Evolutionary conservation across 805 yeast genomes (phyloP).

Genomic region (Candida chilensis): DNA sequence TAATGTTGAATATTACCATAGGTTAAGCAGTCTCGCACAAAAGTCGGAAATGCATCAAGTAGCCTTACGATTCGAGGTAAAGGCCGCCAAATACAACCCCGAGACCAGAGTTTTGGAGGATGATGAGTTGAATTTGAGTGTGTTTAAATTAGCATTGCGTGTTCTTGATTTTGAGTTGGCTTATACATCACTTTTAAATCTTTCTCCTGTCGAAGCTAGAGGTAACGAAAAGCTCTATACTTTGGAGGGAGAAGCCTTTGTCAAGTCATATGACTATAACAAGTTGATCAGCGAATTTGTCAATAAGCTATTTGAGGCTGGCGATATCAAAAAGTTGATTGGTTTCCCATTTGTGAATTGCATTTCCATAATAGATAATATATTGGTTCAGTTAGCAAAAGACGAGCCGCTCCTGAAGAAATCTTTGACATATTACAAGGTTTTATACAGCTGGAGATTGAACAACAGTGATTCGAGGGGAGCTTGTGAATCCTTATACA

Average conservation of each 20-base stretch:
- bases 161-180: conserved; percentile 1
- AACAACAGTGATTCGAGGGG: conserved; percentile 42
- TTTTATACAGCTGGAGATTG: conserved; percentile 41
- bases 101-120: neutral
- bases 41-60: neutral
- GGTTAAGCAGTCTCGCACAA: neutral
- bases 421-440: conserved; percentile 34
- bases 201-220: neutral
- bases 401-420: conserved; percentile 10
- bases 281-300: conserved; percentile 13
- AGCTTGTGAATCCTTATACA: conserved; percentile 24
- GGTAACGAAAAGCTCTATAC: neutral
- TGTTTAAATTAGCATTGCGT: neutral
- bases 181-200: neutral
- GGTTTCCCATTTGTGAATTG: conserved; percentile 34
- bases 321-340: conserved; percentile 26
- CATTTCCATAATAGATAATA: conserved; percentile 27
- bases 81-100: neutral
- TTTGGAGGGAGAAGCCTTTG: no score
- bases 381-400: conserved; percentile 20
- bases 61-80: neutral
- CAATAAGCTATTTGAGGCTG: conserved; percentile 23
- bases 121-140: neutral
- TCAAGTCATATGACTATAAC: conserved; percentile 1
- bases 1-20: neutral